Evolutionary conservation across 257 asterid genomes (phyloP).

Genomic region (Rubia yunnanensis): DNA sequence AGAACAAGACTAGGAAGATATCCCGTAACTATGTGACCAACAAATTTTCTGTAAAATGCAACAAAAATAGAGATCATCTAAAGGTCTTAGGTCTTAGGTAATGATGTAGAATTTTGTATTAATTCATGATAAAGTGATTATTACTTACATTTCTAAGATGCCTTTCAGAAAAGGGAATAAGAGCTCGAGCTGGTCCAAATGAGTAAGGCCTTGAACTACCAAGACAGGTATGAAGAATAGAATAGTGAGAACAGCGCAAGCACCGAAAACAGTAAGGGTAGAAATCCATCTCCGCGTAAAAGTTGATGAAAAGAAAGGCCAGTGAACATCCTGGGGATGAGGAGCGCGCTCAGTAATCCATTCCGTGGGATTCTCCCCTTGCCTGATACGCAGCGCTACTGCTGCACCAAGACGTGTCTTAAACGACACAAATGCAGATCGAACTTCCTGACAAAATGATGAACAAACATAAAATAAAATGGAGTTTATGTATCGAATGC

Average conservation of each 20-base stretch:
- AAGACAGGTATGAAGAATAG: constrained; percentile 77
- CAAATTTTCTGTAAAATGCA: constrained; percentile 45
- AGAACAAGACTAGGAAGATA: constrained; percentile 96
- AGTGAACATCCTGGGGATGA: constrained; percentile 79
- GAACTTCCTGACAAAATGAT: constrained; percentile 48
- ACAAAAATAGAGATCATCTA: no score
- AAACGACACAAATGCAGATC: constrained; percentile 95
- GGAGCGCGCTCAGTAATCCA: constrained; percentile 95
- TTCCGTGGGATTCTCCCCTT: constrained; percentile 75
- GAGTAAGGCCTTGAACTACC: constrained; percentile 88
- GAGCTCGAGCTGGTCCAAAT: constrained; percentile 75
- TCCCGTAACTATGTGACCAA: constrained; percentile 84
- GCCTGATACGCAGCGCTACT: constrained; percentile 57
- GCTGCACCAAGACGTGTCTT: constrained; percentile 79
- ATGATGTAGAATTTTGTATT: no score
- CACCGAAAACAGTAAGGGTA: constrained; percentile 47
- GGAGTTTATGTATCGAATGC: no score
- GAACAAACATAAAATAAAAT: neutral
- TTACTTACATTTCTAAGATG: constrained; percentile 56
- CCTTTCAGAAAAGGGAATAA: constrained; percentile 74
- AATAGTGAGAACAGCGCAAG: constrained; percentile 49
- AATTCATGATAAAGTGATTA: no score
- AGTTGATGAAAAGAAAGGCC: constrained; percentile 95
- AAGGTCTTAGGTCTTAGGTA: no score
- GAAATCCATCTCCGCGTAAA: constrained; percentile 67